Percentiles rank a stretch among this genome's conserved stretches.
Evolutionary conservation across 2,329 filamentous ascomycete species (phyloP).

Genomic region (Chrysosporium queenslandicum): DNA sequence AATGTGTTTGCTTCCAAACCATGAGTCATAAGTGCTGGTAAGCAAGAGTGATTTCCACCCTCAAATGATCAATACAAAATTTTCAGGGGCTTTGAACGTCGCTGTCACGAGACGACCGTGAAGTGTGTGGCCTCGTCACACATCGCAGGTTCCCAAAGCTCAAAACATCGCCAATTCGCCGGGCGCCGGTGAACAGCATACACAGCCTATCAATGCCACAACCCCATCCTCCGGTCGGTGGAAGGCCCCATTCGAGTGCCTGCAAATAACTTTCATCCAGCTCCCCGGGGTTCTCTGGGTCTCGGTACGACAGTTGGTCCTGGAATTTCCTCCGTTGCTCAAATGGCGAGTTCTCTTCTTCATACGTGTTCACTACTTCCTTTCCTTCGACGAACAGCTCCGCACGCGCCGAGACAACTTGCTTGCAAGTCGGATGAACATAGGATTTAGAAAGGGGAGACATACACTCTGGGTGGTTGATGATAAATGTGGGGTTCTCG

Average conservation of each 20-base stretch:
- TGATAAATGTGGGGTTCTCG: conserved; percentile 68
- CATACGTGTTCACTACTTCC: conserved; percentile 93
- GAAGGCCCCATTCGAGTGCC: conserved; percentile 76
- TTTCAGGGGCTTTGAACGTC: neutral
- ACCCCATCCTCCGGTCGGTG: conserved; percentile 95
- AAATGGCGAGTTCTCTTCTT: conserved; percentile 90
- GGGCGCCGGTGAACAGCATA: conserved; percentile 76
- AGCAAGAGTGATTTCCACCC: no score
- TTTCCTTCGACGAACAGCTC: conserved; percentile 73
- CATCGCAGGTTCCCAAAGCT: conserved; percentile 72
- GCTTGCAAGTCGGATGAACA: conserved; percentile 54
- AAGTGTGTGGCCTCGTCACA: conserved; percentile 28
- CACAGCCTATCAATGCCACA: conserved; percentile 83
- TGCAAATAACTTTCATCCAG: conserved; percentile 74
- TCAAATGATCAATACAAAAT: no score
- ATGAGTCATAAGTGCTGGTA: neutral
- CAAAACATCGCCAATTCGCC: conserved; percentile 74
- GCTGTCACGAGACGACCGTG: neutral
- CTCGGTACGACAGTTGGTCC: conserved; percentile 43
- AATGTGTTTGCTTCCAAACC: no score
- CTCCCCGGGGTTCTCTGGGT: conserved; percentile 41
- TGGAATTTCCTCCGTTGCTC: conserved; percentile 77
- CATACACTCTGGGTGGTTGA: conserved; percentile 79
- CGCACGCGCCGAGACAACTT: conserved; percentile 67
- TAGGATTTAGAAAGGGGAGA: conserved; percentile 87